These are phyloP conservation scores for Dinochytrium kinnereticum DNA, from an alignment of 371 early-diverging fungal genomes.

Conservation along the genomic window DNA sequence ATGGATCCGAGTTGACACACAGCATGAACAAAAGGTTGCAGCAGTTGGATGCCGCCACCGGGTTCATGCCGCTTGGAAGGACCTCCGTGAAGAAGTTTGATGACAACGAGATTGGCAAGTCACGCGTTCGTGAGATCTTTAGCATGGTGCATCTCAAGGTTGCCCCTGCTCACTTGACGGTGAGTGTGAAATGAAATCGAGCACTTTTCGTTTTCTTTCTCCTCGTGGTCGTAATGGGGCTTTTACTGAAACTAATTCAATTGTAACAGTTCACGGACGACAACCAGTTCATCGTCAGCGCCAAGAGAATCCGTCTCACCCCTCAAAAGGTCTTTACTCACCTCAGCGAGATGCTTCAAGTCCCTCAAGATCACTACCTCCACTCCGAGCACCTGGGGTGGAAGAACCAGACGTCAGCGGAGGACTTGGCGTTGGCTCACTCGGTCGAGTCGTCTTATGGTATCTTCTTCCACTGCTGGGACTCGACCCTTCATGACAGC, in stretches of 20 bases:
- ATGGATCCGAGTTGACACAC: background rate
- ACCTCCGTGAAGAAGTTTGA: background rate
- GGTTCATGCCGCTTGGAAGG: slow-evolving; percentile 12
- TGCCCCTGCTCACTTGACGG: background rate
- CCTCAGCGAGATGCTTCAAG: background rate
- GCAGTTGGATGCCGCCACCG: background rate
- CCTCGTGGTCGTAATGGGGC: background rate
- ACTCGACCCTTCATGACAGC: background rate
- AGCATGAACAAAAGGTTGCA: background rate
- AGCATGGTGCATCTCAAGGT: background rate
- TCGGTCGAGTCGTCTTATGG: background rate
- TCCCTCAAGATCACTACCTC: background rate
- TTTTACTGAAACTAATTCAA: background rate
- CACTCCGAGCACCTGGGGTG: background rate
- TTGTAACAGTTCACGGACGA: background rate
- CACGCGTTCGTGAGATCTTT: background rate
- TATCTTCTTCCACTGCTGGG: slow-evolving; percentile 9
- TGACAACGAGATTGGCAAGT: background rate
- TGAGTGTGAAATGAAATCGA: background rate
- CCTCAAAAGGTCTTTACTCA: background rate
- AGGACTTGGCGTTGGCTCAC: background rate
- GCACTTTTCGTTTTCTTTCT: no score
- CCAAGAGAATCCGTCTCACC: background rate
- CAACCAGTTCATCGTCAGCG: background rate
- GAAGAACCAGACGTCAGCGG: background rate